phyloP scores from a whole-genome alignment of 179 eudicot species.

The Drosera spatulata region DNA sequence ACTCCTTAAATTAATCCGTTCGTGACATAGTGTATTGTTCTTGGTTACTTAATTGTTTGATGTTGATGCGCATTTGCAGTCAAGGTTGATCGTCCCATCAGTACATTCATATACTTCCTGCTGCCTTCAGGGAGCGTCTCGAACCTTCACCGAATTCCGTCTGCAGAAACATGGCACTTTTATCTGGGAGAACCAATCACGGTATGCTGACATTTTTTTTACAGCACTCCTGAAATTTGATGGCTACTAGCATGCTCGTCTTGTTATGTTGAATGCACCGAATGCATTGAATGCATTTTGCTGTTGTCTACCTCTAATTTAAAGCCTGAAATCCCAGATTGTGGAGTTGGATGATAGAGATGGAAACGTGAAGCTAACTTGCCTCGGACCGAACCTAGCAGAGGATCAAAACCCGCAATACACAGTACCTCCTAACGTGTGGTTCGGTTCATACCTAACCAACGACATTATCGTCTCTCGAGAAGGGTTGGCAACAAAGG shows the following conservation, averaged over 20 bases:
- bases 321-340: conserved; percentile 23
- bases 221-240: no score
- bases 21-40: no score
- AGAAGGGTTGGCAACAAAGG: conserved; percentile 23
- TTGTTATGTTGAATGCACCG: no score
- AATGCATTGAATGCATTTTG: no score
- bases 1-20: no score
- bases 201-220: conserved; percentile 16
- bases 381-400: conserved; percentile 54
- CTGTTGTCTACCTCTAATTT: no score
- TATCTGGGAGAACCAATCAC: conserved; percentile 83
- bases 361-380: conserved; percentile 52
- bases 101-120: conserved; percentile 81
- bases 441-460: conserved; percentile 86
- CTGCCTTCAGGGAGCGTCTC: conserved; percentile 78
- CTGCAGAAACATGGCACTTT: conserved; percentile 85
- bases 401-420: conserved; percentile 53
- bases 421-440: conserved; percentile 71
- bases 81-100: conserved; percentile 85
- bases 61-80: conserved; percentile 30
- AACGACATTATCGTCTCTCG: conserved; percentile 33
- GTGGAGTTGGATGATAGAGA: conserved; percentile 62
- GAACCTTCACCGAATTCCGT: conserved; percentile 74
- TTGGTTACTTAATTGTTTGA: background rate
- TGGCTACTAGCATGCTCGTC: no score